phyloP scores from a whole-genome alignment of 768 basidiomycete genomes.

The Cyathus striatus region DNA sequence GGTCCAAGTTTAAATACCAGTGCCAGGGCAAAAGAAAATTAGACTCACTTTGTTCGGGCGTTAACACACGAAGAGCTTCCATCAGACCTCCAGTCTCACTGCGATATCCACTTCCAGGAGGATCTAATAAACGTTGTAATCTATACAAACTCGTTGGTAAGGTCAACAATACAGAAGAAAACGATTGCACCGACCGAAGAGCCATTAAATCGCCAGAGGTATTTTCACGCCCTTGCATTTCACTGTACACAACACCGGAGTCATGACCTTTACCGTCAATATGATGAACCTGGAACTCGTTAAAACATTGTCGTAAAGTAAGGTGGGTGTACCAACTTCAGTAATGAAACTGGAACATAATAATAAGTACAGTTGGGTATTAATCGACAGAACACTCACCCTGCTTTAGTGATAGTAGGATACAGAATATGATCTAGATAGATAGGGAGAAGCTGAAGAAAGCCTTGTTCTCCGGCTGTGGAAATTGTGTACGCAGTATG shows the following conservation, averaged over 20 bases:
- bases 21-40: constrained; percentile 1
- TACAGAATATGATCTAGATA: constrained; percentile 97
- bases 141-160: constrained; percentile 29
- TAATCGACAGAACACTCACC: constrained; percentile 40
- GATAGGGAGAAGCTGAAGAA: constrained; percentile 78
- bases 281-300: constrained; percentile 72
- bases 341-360: constrained; percentile 42
- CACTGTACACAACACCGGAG: constrained; percentile 93
- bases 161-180: neutral
- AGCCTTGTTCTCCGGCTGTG: constrained; percentile 92
- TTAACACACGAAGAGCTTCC: constrained; percentile 82
- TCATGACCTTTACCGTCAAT: constrained; percentile 87
- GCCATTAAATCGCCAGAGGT: constrained; percentile 89
- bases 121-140: constrained; percentile 76
- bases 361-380: constrained; percentile 6
- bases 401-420: constrained; percentile 87
- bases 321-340: constrained; percentile 35
- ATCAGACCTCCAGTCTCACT: constrained; percentile 97
- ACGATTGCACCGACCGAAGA: constrained; percentile 49
- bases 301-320: constrained; percentile 3
- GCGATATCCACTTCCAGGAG: constrained; percentile 79
- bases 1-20: constrained; percentile 5
- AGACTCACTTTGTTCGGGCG: constrained; percentile 78
- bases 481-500: constrained; percentile 95
- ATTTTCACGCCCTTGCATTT: constrained; percentile 97